Conservation (phyloP, 2,329 filamentous ascomycete species). For the Diplodia mutila region DNA sequence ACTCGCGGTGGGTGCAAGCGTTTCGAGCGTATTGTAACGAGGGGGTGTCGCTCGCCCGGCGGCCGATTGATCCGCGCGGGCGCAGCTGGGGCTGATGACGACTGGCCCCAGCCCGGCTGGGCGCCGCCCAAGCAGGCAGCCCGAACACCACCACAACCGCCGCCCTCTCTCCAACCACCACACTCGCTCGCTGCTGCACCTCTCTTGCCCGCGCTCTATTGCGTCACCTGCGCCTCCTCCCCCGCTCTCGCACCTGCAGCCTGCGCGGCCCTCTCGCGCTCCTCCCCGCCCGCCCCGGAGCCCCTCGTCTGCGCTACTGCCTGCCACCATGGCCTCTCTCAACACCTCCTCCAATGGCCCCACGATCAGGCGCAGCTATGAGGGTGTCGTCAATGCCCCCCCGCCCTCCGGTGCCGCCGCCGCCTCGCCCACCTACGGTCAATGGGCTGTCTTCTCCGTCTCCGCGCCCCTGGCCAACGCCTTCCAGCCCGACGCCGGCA, state of each 20-base stretch:
- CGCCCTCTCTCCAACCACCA: neutral
- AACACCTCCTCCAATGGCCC: conserved; percentile 59
- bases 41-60: neutral
- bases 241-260: conserved; percentile 15
- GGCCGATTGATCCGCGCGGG: conserved; percentile 17
- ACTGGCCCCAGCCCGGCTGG: conserved; percentile 4
- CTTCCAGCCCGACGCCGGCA: conserved; percentile 82
- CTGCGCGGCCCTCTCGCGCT: conserved; percentile 56
- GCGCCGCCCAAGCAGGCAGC: neutral
- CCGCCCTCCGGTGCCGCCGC: conserved; percentile 60
- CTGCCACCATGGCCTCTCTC: conserved; percentile 72
- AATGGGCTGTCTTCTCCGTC: conserved; percentile 94
- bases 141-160: neutral
- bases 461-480: conserved; percentile 89
- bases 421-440: conserved; percentile 78
- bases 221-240: neutral
- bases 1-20: neutral
- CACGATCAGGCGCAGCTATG: conserved; percentile 62
- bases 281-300: conserved; percentile 69
- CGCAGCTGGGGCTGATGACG: conserved; percentile 11
- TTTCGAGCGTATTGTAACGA: conserved; percentile 14
- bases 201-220: neutral
- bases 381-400: conserved; percentile 66
- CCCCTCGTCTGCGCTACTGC: conserved; percentile 21
- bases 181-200: conserved; percentile 3